Conservation (phyloP, 768 basidiomycete species). For the Suillus cothurnatus region DNA sequence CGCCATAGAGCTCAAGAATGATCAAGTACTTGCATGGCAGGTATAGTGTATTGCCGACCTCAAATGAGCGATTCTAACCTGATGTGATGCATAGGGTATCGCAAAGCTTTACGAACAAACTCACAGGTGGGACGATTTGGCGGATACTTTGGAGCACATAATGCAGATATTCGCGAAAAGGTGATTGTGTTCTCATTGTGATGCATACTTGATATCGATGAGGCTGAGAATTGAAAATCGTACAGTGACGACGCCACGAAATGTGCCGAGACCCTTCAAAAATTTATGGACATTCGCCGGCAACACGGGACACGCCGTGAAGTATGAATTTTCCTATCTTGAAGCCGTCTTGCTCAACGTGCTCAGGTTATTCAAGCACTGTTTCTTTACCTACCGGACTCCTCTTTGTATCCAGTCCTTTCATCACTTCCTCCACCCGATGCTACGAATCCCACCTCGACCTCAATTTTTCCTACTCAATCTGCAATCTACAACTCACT, state of each 20-base stretch:
- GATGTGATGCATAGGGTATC: slow-evolving; percentile 55
- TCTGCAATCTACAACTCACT: slow-evolving; percentile 69
- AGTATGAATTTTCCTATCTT: slow-evolving; percentile 37
- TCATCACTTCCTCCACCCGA: slow-evolving; percentile 73
- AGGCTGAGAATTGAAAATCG: slow-evolving; percentile 7
- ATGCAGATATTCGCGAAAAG: slow-evolving; percentile 56
- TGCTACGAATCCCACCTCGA: slow-evolving; percentile 68
- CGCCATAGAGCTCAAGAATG: slow-evolving; percentile 70
- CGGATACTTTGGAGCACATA: slow-evolving; percentile 55
- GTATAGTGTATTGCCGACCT: slow-evolving; percentile 38
- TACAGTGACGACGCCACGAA: slow-evolving; percentile 72
- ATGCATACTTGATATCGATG: not conserved
- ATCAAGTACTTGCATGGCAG: slow-evolving; percentile 84
- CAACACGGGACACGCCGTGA: slow-evolving; percentile 61
- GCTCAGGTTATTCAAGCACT: slow-evolving; percentile 68
- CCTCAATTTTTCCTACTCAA: slow-evolving; percentile 60
- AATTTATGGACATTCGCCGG: slow-evolving; percentile 63
- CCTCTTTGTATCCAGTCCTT: slow-evolving; percentile 62
- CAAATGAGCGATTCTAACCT: slow-evolving; percentile 20
- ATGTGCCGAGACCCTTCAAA: slow-evolving; percentile 82
- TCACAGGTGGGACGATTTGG: slow-evolving; percentile 58
- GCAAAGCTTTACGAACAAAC: slow-evolving; percentile 70
- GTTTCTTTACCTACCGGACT: slow-evolving; percentile 72
- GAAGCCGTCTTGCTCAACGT: not conserved
- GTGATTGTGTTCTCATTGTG: slow-evolving; percentile 43